Conservation (phyloP, 1,139 yeast species). For the Suhomyces maxii region DNA sequence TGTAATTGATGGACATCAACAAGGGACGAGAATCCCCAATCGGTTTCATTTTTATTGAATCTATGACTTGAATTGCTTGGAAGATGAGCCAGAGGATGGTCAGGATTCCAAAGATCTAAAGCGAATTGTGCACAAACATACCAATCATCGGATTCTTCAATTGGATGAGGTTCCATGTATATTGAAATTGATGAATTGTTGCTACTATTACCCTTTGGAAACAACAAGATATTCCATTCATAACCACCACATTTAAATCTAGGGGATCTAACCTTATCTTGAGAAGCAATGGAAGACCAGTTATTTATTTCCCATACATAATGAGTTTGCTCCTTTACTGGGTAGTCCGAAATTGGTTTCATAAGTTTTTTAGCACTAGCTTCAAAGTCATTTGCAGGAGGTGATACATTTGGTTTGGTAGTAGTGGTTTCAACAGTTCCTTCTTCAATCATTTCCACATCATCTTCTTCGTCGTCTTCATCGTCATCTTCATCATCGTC, state of each 20-base stretch:
- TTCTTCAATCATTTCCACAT: slow-evolving; percentile 6
- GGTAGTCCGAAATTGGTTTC: slow-evolving; percentile 48
- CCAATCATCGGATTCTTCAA: slow-evolving; percentile 54
- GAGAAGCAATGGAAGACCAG: slow-evolving; percentile 54
- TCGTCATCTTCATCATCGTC: slow-evolving; percentile 7
- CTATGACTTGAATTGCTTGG: slow-evolving; percentile 78
- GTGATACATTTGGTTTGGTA: slow-evolving; percentile 11
- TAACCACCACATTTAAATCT: slow-evolving; percentile 64
- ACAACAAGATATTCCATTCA: slow-evolving; percentile 72
- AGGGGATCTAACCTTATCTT: slow-evolving; percentile 51
- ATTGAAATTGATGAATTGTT: slow-evolving; percentile 52
- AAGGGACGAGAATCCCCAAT: slow-evolving; percentile 94
- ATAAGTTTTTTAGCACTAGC: slow-evolving; percentile 32
- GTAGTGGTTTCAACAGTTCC: background rate
- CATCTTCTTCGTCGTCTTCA: slow-evolving; percentile 8
- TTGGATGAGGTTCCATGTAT: slow-evolving; percentile 63
- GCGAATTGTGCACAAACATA: slow-evolving; percentile 90
- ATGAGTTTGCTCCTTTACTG: slow-evolving; percentile 38
- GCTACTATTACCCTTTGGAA: slow-evolving; percentile 68
- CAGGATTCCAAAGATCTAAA: slow-evolving; percentile 81
- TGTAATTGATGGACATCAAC: slow-evolving; percentile 56
- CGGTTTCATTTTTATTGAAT: slow-evolving; percentile 72
- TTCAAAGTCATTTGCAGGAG: slow-evolving; percentile 34
- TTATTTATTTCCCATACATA: slow-evolving; percentile 76
- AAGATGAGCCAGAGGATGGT: slow-evolving; percentile 59